These are phyloP conservation scores for Aleurites moluccanus DNA, from an alignment of 441 rosid species.

Conservation along the genomic window DNA sequence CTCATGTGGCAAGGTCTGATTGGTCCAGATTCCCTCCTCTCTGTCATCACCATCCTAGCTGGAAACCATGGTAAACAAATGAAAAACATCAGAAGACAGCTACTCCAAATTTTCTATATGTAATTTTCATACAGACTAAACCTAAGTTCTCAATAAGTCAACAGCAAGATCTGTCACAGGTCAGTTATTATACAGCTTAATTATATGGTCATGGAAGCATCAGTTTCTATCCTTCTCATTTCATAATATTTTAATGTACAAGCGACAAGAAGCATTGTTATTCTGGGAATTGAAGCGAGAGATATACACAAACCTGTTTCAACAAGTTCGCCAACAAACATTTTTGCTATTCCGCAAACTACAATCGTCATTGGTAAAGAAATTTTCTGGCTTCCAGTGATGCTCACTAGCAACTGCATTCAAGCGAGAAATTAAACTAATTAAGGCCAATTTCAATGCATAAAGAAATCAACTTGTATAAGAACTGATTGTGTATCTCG, in stretches of 20 bases:
- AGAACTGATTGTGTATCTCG: not conserved
- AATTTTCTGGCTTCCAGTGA: conserved; percentile 81
- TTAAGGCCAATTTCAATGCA: not conserved
- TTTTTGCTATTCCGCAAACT: conserved; percentile 87
- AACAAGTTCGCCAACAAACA: conserved; percentile 97
- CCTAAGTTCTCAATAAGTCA: too few relatives aligned
- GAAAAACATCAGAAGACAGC: not conserved
- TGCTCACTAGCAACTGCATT: conserved; percentile 68
- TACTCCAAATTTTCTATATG: too few relatives aligned
- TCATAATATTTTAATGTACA: not conserved
- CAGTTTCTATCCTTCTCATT: not conserved
- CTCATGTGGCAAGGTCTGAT: conserved; percentile 95
- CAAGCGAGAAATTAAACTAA: conserved; percentile 8
- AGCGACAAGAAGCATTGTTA: not conserved
- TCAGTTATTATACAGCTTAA: not conserved
- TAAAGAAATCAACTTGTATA: conserved; percentile 3
- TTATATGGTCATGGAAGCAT: not conserved
- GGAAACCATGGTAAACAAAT: conserved; percentile 16
- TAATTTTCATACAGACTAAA: too few relatives aligned
- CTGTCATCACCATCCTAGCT: conserved; percentile 86
- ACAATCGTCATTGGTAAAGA: conserved; percentile 77
- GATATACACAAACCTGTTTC: conserved; percentile 65
- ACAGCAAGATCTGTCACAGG: not conserved
- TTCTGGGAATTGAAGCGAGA: conserved; percentile 8
- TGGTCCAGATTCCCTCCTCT: conserved; percentile 88